Evolutionary conservation across 495 filamentous ascomycete species (phyloP), one percentile per base, ranked within the genome.

Genomic region (Xylaria acuta): DNA sequence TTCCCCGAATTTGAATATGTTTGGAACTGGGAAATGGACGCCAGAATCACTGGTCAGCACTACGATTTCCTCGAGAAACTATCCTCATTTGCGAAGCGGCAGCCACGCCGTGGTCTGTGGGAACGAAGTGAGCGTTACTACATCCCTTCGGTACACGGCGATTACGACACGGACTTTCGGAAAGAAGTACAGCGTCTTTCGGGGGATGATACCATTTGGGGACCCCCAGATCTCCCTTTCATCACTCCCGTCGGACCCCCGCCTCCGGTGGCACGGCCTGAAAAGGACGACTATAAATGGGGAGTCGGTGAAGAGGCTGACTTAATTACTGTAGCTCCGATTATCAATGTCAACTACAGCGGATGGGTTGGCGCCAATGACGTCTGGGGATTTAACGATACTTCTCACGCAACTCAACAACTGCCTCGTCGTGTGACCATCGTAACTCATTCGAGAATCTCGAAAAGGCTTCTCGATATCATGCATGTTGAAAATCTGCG

Each of bases 11-110:
- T 92, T 70, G 90, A 92, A 66, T 92, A 85, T 75, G 85, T 92
- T 67, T 94, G 92, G 92, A 93, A 94, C 76, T 90, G 90, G 85
- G 91, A 93, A 73, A 86, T 92, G 77, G 91, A 94, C 75, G 86
- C 87, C n/a, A 87, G 92, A 27, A 88, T 89, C 68, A 92, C 88
- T 0, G 91, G 92, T 11, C 89, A 94, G 71, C 84, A 89, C 77
- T 93, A 93, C 77, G 88, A 93, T 73, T 85, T 93, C 60, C 81
- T 94, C 22, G 87, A 90, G 72, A 87, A 86, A 66, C 73, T 93
- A 16, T 74, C 80, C 14, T 73, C 85, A 2, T 94, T 93, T 79
- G 87, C 86, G 14, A 83, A 80, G 73, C 81, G 84, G 49, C 88
- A 92, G 74, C 92, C 92, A 0, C 83, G 92, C 30, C 90, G 89